These are phyloP conservation scores for Fusarium udum DNA, from an alignment of 2,329 filamentous ascomycete species.

Conservation along the genomic window DNA sequence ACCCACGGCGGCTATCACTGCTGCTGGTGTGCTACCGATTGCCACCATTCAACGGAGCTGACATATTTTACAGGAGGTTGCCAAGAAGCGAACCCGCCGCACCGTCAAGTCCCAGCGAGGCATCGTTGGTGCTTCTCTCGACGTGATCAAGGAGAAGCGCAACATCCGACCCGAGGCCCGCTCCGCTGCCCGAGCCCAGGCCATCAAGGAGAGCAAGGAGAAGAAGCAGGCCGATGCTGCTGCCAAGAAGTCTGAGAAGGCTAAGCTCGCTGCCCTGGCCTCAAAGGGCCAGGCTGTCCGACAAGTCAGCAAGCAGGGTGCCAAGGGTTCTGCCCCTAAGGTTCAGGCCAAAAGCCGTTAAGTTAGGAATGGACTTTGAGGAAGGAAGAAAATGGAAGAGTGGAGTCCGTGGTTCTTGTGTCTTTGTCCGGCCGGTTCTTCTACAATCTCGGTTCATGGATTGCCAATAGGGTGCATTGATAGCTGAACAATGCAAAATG, in stretches of 20 bases:
- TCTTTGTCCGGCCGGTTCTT: constrained; percentile 55
- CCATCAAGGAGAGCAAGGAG: constrained; percentile 98
- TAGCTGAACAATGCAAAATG: constrained; percentile 53
- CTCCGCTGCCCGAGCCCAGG: constrained; percentile 84
- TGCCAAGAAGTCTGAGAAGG: constrained; percentile 99
- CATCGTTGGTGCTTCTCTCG: constrained; percentile 98
- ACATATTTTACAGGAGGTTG: constrained; percentile 82
- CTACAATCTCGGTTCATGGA: constrained; percentile 55
- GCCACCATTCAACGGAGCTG: constrained; percentile 46
- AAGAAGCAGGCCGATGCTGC: constrained; percentile 90
- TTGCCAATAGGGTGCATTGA: constrained; percentile 55
- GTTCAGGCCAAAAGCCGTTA: constrained; percentile 85
- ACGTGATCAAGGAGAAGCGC: constrained; percentile 99
- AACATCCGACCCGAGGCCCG: constrained; percentile 94
- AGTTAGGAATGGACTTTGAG: constrained; percentile 36
- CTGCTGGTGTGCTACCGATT: not conserved
- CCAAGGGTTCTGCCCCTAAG: constrained; percentile 90
- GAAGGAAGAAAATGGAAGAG: constrained; percentile 43
- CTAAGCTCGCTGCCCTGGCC: constrained; percentile 81
- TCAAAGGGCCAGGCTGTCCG: constrained; percentile 81
- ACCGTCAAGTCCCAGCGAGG: constrained; percentile 98
- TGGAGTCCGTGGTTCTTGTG: constrained; percentile 55
- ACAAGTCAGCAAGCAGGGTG: constrained; percentile 96
- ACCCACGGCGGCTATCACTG: not conserved
- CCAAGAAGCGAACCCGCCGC: constrained; percentile 99